Evolutionary conservation across 2,329 filamentous ascomycete species (phyloP).

Genomic region (Pseudodiploospora longispora): DNA sequence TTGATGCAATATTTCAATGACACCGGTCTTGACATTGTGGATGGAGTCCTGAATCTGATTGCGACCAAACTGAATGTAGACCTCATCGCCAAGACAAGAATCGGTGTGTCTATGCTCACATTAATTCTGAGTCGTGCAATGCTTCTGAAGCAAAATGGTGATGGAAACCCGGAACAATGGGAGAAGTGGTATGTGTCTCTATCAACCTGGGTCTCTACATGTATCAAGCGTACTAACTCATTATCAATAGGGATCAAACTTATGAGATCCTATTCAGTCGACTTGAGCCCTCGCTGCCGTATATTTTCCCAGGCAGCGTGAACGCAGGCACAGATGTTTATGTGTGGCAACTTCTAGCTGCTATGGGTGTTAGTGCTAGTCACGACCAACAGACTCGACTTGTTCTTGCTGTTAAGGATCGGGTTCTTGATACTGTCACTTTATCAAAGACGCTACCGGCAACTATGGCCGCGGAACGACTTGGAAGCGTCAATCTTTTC

Average conservation of each 20-base stretch:
- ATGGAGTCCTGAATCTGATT: constrained; percentile 79
- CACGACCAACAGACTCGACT: constrained; percentile 92
- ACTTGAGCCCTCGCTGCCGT: constrained; percentile 73
- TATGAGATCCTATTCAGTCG: constrained; percentile 85
- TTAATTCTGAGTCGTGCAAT: constrained; percentile 92
- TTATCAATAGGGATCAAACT: constrained; percentile 52
- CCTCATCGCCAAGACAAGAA: constrained; percentile 74
- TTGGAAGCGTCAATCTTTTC: constrained; percentile 93
- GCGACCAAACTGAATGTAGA: constrained; percentile 78
- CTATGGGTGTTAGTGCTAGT: constrained; percentile 86
- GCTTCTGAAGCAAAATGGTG: constrained; percentile 75
- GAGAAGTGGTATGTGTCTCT: constrained; percentile 61
- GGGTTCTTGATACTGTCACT: constrained; percentile 89
- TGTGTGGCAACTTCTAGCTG: constrained; percentile 95
- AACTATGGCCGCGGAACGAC: constrained; percentile 73
- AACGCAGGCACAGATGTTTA: constrained; percentile 89
- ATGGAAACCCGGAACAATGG: constrained; percentile 64
- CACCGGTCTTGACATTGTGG: constrained; percentile 82
- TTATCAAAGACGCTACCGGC: constrained; percentile 83
- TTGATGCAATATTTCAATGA: constrained; percentile 87
- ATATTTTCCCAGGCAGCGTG: constrained; percentile 87
- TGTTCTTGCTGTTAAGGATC: constrained; percentile 93
- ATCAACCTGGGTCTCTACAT: not conserved
- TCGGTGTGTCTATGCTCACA: constrained; percentile 83
- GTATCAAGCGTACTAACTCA: not conserved